Evolutionary conservation across 2,329 filamentous ascomycete genomes (phyloP).

Genomic region (Geosmithia morbida): DNA sequence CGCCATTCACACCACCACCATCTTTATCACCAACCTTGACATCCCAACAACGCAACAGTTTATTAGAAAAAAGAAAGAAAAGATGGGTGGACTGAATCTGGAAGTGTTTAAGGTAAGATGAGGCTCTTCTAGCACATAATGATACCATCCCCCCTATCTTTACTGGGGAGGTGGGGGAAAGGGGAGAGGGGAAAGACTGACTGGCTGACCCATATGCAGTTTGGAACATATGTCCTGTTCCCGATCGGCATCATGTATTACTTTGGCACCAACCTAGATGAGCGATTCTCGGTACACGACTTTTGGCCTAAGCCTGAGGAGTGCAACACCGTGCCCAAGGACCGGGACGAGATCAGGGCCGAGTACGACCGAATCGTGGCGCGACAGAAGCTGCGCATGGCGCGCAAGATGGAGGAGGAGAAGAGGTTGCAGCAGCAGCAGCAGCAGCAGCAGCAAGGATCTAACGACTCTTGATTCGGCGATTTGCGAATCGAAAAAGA

Average conservation of each 20-base stretch:
- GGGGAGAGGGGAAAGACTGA: neutral
- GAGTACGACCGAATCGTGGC: slow-evolving; percentile 63
- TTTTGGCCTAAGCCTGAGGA: slow-evolving; percentile 86
- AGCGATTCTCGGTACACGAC: slow-evolving; percentile 71
- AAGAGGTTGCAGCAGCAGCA: slow-evolving; percentile 6
- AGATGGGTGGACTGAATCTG: slow-evolving; percentile 67
- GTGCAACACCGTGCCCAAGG: slow-evolving; percentile 61
- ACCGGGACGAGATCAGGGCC: slow-evolving; percentile 66
- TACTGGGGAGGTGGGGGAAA: neutral
- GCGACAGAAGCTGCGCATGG: slow-evolving; percentile 61
- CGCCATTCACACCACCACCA: neutral
- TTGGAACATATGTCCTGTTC: slow-evolving; percentile 97
- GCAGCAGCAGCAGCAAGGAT: neutral
- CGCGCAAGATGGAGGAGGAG: slow-evolving; percentile 22
- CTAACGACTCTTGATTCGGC: slow-evolving; percentile 1
- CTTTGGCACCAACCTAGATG: slow-evolving; percentile 95
- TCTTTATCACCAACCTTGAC: neutral
- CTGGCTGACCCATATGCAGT: slow-evolving; percentile 36
- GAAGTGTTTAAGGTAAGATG: slow-evolving; percentile 73
- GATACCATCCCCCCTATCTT: neutral
- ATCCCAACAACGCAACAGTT: neutral
- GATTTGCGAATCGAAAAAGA: neutral
- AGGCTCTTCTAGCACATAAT: neutral
- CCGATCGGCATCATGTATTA: slow-evolving; percentile 99
- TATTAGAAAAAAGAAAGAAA: neutral